Evolutionary conservation across 306 rosid species (phyloP), one percentile per base, ranked within the genome.

Genomic region (Trifolium dubium): DNA sequence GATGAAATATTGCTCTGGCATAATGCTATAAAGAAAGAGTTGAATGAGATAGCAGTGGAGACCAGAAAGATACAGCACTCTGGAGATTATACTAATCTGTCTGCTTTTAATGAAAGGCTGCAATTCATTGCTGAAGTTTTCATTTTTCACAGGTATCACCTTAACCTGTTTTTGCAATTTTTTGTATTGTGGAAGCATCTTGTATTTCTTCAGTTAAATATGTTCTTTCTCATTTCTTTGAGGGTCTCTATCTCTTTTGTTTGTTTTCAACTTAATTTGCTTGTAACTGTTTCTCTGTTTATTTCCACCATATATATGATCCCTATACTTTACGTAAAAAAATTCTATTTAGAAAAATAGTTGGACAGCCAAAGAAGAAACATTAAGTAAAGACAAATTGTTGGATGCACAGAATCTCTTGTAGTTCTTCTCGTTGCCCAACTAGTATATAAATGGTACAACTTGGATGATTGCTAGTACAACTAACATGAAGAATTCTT

Each of bases 41-140:
- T 95, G 73, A 82, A 84, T 79, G 97, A 92, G 84, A 90, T 87
- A 67, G 82, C 85, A 40, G 67, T 44, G 14, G 92, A 88, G 91
- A 74, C 88, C 69, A 81, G 85, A 77, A 84, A 81, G 76, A 77
- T 84, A 69, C 83, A 77, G 59, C 69, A 56, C 39, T 74, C 90
- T 76, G 99, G 96, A 71, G 84, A 92, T 77, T 95, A 92, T 75
- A 85, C 90, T 39, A 81, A 92, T 84, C 82, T 95, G 49, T 86
- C 97, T 76, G 88, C 92, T 79, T 95, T 92, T 80, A 88, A 90
- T 80, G 93, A 88, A 81, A 86, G 98, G 81, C 80, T 95, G 86
- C 97, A 95, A 67, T 95, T 92, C 83, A 88, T 95, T 62, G 97
- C 99, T 50, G 98, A 95, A 88, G 97, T 95, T 80, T 95, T 96